These are phyloP conservation scores for Staphylotrichum longicolle DNA, from an alignment of 495 filamentous ascomycete species.

Conservation along the genomic window DNA sequence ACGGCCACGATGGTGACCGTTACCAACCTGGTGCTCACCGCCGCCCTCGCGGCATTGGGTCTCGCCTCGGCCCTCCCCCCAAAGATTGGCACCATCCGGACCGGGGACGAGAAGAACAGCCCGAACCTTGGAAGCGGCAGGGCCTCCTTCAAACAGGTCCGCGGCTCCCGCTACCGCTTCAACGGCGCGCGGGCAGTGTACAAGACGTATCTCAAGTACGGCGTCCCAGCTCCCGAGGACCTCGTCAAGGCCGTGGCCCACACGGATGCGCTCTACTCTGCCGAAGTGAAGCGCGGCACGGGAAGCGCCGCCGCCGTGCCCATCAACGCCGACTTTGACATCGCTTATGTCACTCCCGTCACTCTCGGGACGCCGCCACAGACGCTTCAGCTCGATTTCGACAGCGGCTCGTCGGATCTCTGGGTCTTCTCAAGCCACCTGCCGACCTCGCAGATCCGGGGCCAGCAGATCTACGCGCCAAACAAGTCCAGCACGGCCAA, in stretches of 20 bases:
- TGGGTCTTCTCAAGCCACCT: slow-evolving; percentile 47
- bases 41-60: slow-evolving; percentile 22
- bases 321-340: slow-evolving; percentile 51
- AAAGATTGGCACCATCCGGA: slow-evolving; percentile 31
- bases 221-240: slow-evolving; percentile 40
- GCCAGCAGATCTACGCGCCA: slow-evolving; percentile 63
- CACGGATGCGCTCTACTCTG: slow-evolving; percentile 14
- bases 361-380: slow-evolving; percentile 58
- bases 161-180: slow-evolving; percentile 45
- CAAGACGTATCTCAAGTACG: slow-evolving; percentile 62
- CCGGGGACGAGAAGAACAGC: slow-evolving; percentile 13
- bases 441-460: slow-evolving; percentile 27
- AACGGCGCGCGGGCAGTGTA: slow-evolving; percentile 55
- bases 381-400: slow-evolving; percentile 66
- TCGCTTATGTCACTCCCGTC: slow-evolving; percentile 68
- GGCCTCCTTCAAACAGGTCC: slow-evolving; percentile 53
- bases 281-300: slow-evolving; percentile 37
- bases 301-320: slow-evolving; percentile 55
- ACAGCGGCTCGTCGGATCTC: slow-evolving; percentile 77
- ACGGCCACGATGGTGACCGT: slow-evolving; percentile 20
- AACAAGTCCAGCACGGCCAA: slow-evolving; percentile 44
- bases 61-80: slow-evolving; percentile 34
- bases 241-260: slow-evolving; percentile 42
- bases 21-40: slow-evolving; percentile 25
- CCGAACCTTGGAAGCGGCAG: slow-evolving; percentile 15